Base-by-base conservation (phyloP, 768 basidiomycete species). In the Mycena sanguinolenta region DNA sequence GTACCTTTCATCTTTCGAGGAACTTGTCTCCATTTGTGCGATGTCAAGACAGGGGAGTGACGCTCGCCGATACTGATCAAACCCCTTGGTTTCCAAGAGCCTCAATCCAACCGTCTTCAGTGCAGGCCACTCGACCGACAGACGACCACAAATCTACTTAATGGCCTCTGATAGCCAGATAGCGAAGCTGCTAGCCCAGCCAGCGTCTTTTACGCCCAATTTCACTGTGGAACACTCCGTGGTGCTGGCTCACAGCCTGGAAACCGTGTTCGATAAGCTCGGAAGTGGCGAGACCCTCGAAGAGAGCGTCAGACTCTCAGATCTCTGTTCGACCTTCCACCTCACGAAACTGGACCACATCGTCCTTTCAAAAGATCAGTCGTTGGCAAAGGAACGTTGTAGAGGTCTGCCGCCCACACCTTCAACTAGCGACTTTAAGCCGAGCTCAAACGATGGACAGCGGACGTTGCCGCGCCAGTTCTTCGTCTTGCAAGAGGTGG, bases 181-280 rank as follows among this genome's bases (percentile, higher is more conserved):
- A 36, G 21, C 34, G 55, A 3, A 36, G 4, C 13, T 58, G 13
- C 36, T 58, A 21, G 34, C 36, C 36, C 34, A 58, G 19, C n/a
- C 36, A 12, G n/a, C 55, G 25, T 13, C 34, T n/a, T 58, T 38
- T 21, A 38, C 23, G 12, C 36, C 55, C 4, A 58, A 58, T 36
- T 58, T 58, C 55, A 58, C 55, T 23, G 34, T 36, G 14, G 55
- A 58, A 23, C 55, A 58, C 36, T 25, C 55, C n/a, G 55, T 58
- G 21, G 36, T 38, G 36, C 36, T 58, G 4, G 36, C 55, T n/a
- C 55, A 58, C 36, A 13, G 21, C 34, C n/a, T 58, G 12, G 36
- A 14, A 23, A 13, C 9, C 23, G 55, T 58, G 36, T 58, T 58
- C n/a, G 55, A 58, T 36, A 38, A n/a, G 55, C 16, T 58, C 0